Evolutionary conservation across 176 grass and related monocot genomes (phyloP).

Genomic region (Aechmea fasciata): DNA sequence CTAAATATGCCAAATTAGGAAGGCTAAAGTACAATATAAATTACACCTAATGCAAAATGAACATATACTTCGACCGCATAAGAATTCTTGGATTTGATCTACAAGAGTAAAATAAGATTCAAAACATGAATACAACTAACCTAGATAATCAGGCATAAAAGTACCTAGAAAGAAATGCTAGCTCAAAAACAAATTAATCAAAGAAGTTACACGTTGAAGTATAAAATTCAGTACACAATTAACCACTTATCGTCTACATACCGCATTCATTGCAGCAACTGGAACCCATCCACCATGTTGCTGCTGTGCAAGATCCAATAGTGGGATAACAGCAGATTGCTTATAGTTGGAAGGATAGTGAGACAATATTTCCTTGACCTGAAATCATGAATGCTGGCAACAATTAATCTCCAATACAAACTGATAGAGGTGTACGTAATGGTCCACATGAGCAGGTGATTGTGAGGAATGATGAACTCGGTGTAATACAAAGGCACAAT

Average conservation of each 20-base stretch:
- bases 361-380: constrained; percentile 78
- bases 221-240: not conserved
- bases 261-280: constrained; percentile 84
- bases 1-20: too few relatives aligned
- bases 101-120: too few relatives aligned
- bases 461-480: not conserved
- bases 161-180: not conserved
- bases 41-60: too few relatives aligned
- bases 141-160: not conserved
- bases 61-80: too few relatives aligned
- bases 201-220: not conserved
- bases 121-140: not conserved
- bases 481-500: not conserved
- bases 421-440: not conserved
- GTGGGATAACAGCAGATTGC: constrained; percentile 80
- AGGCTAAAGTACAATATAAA: too few relatives aligned
- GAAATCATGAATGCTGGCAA: constrained; percentile 2
- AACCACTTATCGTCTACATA: constrained; percentile 30
- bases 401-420: not conserved
- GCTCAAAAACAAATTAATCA: not conserved
- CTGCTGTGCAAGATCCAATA: constrained; percentile 92
- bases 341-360: constrained; percentile 97
- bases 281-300: constrained; percentile 96
- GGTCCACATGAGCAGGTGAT: not conserved
- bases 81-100: too few relatives aligned